Base-by-base conservation (phyloP, 495 filamentous ascomycete genomes). In the Penicillium dipodomyicola region DNA sequence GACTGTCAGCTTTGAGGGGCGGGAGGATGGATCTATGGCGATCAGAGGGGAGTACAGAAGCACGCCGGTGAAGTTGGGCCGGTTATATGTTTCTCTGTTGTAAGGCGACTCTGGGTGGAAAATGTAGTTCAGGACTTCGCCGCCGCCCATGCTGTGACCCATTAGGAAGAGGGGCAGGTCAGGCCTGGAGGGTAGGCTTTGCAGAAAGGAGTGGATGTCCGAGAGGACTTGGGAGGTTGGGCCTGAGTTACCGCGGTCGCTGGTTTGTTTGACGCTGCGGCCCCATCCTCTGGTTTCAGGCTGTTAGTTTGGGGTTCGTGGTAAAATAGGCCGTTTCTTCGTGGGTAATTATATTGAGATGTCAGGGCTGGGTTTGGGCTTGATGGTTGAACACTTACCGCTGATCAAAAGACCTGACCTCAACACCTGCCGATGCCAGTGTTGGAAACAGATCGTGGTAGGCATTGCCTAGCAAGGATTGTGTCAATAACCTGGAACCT, bases 141-240 rank as follows among this genome's bases (percentile, higher is more conserved):
- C 88, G 44, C 92, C 92, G 67, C 92, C 92, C 86, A 87, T 91
- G 37, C 86, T 90, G 72, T 96, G 91, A 49, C 91, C 91, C 68
- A 90, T 82, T n/a, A 96, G 79, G 72, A 96, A 96, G 19, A 93
- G 67, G 0, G 92, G 90, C 5, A 80, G 62, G 6, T 65, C 61
- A 12, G 65, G 47, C 11, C 80, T 66, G 50, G 77, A 69, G 23
- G 72, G 60, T 19, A 75, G 62, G 20, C 30, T 45, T 22, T 52
- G 29, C 49, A 91, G 75, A 67, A 96, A 84, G 25, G 84, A 82
- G 30, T 83, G 86, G 57, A 96, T 85, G 74, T 96, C 92, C 32
- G 82, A 77, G 29, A 94, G 76, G 40, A 96, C 88, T 45, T 73
- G 81, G 14, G 72, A 14, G 3, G 91, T 95, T 9, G 85, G 80